A percentile compares a stretch with the other conserved stretches of the same genome.
Conservation (phyloP, 2,329 filamentous ascomycete genomes). For the Apiospora phragmitis region DNA sequence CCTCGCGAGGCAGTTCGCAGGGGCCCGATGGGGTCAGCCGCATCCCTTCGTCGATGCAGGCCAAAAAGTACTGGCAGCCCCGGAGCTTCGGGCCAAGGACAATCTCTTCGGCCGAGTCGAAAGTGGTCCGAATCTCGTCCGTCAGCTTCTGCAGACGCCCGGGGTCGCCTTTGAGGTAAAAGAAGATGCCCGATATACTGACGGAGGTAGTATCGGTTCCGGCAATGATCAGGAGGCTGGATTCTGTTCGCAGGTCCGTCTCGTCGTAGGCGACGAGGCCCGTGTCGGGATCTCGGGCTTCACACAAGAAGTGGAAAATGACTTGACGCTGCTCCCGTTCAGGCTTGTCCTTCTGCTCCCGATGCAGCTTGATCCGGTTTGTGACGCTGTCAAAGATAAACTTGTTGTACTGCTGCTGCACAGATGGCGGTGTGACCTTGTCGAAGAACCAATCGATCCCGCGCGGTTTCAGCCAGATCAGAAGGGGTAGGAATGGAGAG, state of each 20-base stretch:
- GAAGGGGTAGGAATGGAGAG: neutral
- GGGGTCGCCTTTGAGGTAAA: neutral
- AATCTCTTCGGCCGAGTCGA: neutral
- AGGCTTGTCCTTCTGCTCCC: conserved; percentile 13
- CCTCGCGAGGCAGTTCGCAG: conserved; percentile 22
- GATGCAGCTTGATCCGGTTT: neutral
- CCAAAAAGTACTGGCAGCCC: conserved; percentile 22
- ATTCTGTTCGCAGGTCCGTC: conserved; percentile 19
- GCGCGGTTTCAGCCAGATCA: neutral
- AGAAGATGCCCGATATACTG: conserved; percentile 14
- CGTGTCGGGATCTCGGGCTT: conserved; percentile 21
- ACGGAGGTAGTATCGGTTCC: conserved; percentile 24
- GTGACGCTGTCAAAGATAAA: neutral
- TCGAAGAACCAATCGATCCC: neutral
- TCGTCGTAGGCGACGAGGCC: conserved; percentile 18
- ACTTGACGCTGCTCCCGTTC: conserved; percentile 23
- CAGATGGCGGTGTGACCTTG: neutral
- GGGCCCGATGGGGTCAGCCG: conserved; percentile 21
- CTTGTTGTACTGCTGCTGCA: neutral
- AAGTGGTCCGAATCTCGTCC: neutral
- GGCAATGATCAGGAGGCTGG: conserved; percentile 23
- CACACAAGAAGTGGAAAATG: conserved; percentile 24
- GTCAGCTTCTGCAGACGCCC: neutral
- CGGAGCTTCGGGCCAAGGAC: conserved; percentile 18
- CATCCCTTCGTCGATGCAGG: conserved; percentile 29